phyloP scores from a whole-genome alignment of 176 grass and related monocot species.

The Bolboschoenus planiculmis region DNA sequence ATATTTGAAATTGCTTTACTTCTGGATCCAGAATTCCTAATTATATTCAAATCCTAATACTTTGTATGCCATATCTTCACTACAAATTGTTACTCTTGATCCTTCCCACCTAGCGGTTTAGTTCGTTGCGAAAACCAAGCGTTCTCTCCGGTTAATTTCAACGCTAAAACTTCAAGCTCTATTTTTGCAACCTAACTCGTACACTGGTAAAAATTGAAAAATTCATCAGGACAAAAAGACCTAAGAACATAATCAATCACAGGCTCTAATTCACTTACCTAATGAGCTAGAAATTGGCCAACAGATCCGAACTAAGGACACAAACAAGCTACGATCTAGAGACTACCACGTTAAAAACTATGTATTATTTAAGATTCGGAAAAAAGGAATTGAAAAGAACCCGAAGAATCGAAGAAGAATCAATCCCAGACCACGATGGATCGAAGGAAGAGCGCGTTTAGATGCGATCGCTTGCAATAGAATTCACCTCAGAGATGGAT shows the following conservation, averaged over 20 bases:
- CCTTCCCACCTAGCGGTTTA: background rate
- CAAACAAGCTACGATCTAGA: background rate
- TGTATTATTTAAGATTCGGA: background rate
- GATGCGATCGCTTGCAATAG: background rate
- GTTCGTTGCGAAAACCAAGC: background rate
- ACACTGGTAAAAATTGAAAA: background rate
- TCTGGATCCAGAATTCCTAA: background rate
- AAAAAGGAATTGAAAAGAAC: constrained; percentile 22
- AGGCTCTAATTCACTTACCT: background rate
- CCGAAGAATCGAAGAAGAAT: background rate
- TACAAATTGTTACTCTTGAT: background rate
- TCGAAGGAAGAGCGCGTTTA: background rate
- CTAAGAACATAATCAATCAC: background rate
- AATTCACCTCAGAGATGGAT: background rate
- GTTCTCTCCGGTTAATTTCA: background rate
- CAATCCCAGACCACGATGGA: background rate
- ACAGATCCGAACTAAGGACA: background rate
- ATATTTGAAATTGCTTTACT: background rate
- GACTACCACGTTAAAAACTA: background rate
- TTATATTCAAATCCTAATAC: background rate
- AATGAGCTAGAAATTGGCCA: background rate
- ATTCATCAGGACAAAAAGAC: background rate
- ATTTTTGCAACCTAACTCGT: background rate
- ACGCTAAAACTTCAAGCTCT: background rate
- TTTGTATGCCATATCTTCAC: background rate